A percentile compares a stretch with the other conserved stretches of the same genome.
Conservation (phyloP, 306 rosid species). For the Vicia sativa region DNA sequence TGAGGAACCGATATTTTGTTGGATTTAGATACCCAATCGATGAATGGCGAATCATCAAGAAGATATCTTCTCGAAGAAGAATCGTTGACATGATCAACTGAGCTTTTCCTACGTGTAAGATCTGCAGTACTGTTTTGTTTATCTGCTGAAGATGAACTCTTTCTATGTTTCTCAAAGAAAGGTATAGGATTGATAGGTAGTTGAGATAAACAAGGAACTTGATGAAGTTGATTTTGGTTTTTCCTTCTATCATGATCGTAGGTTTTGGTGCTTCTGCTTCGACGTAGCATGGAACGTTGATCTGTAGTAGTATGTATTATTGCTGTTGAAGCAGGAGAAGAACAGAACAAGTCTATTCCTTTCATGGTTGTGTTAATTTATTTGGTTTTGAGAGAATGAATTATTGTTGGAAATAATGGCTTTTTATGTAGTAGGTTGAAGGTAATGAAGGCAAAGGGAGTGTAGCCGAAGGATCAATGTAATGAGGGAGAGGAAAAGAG, state of each 20-base stretch:
- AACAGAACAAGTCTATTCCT: constrained; percentile 65
- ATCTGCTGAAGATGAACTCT: constrained; percentile 48
- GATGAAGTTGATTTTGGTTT: constrained; percentile 42
- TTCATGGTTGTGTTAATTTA: constrained; percentile 45
- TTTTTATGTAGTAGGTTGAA: constrained; percentile 15
- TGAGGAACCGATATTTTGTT: constrained; percentile 37
- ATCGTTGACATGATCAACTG: constrained; percentile 36
- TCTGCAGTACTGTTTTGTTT: constrained; percentile 37
- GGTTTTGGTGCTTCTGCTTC: constrained; percentile 40
- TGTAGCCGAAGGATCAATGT: neutral
- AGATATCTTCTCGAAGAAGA: constrained; percentile 51
- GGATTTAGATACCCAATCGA: constrained; percentile 59
- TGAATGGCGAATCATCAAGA: constrained; percentile 47
- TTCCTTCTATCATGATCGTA: constrained; percentile 40
- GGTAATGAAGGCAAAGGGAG: constrained; percentile 14
- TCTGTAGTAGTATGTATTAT: constrained; percentile 52
- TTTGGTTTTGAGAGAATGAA: neutral
- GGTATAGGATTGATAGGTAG: constrained; percentile 69
- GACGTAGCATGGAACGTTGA: constrained; percentile 46
- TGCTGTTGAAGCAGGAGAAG: constrained; percentile 75
- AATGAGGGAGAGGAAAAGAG: neutral
- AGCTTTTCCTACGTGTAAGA: constrained; percentile 49
- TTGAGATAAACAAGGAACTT: constrained; percentile 71
- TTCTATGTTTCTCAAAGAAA: constrained; percentile 52
- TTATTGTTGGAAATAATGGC: constrained; percentile 14